Evolutionary conservation across 345 rosid species (phyloP).

Genomic region (Citrus reticulata): DNA sequence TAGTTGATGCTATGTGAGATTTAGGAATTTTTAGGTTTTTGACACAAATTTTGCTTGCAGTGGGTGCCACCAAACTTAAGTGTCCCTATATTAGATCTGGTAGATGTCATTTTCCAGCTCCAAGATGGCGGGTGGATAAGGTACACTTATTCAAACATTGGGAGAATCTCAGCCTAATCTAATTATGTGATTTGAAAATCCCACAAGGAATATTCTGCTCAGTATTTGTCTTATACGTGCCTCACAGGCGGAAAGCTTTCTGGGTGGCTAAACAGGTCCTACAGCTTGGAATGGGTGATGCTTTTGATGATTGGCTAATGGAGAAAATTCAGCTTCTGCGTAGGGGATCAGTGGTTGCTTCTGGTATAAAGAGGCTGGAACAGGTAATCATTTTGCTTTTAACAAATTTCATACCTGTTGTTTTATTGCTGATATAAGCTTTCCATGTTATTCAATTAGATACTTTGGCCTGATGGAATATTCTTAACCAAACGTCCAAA

Average conservation of each 20-base stretch:
- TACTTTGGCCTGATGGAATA: slow-evolving; percentile 99
- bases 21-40: slow-evolving; percentile 5
- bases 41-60: slow-evolving; percentile 40
- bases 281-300: slow-evolving; percentile 99
- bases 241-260: slow-evolving; percentile 84
- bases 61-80: slow-evolving; percentile 98
- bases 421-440: slow-evolving; percentile 5
- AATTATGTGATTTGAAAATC: neutral
- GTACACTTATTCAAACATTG: slow-evolving; percentile 26
- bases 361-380: slow-evolving; percentile 83
- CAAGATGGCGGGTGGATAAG: slow-evolving; percentile 99
- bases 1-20: slow-evolving; percentile 2
- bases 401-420: neutral
- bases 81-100: slow-evolving; percentile 74
- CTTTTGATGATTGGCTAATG: slow-evolving; percentile 96
- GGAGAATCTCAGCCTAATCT: neutral
- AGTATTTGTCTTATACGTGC: slow-evolving; percentile 18
- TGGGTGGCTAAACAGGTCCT: slow-evolving; percentile 98
- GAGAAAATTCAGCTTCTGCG: slow-evolving; percentile 90
- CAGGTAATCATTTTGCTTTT: slow-evolving; percentile 48
- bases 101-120: slow-evolving; percentile 90
- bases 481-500: slow-evolving; percentile 94
- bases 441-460: slow-evolving; percentile 36
- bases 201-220: neutral
- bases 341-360: slow-evolving; percentile 81